phyloP scores from a whole-genome alignment of 345 rosid species.

The Moringa oleifera region DNA sequence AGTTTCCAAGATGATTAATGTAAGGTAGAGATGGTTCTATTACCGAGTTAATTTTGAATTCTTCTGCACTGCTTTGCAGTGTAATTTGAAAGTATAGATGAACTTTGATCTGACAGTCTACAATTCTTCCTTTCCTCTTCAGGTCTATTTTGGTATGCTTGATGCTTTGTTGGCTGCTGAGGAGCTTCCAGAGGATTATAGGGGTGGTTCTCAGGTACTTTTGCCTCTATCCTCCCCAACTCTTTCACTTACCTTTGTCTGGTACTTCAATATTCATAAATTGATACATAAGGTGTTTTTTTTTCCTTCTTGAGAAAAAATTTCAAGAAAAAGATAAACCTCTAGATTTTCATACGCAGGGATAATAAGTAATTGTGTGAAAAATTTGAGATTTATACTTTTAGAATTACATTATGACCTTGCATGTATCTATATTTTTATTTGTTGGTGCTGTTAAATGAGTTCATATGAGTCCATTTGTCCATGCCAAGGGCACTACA shows the following conservation, averaged over 20 bases:
- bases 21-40: not conserved
- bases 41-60: not conserved
- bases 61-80: not conserved
- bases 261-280: too few species aligned
- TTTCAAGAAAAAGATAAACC: too few species aligned
- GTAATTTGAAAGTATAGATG: not conserved
- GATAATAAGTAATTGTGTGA: too few species aligned
- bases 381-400: too few species aligned
- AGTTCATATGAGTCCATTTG: too few species aligned
- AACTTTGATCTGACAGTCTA: not conserved
- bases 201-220: constrained; percentile 71
- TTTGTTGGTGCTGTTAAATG: too few species aligned
- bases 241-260: not conserved
- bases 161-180: constrained; percentile 82
- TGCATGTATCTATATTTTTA: too few species aligned
- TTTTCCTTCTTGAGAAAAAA: too few species aligned
- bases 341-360: too few species aligned
- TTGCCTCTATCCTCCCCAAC: not conserved
- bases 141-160: constrained; percentile 97
- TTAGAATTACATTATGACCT: too few species aligned
- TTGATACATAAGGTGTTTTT: not conserved
- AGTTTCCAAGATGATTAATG: not conserved
- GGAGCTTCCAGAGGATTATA: constrained; percentile 88
- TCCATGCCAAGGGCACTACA: too few species aligned
- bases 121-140: not conserved